A percentile compares a stretch with the other conserved stretches of the same genome.
These are phyloP conservation scores for Stachybotrys chartarum DNA, from an alignment of 2,329 filamentous ascomycete species.

Conservation along the genomic window DNA sequence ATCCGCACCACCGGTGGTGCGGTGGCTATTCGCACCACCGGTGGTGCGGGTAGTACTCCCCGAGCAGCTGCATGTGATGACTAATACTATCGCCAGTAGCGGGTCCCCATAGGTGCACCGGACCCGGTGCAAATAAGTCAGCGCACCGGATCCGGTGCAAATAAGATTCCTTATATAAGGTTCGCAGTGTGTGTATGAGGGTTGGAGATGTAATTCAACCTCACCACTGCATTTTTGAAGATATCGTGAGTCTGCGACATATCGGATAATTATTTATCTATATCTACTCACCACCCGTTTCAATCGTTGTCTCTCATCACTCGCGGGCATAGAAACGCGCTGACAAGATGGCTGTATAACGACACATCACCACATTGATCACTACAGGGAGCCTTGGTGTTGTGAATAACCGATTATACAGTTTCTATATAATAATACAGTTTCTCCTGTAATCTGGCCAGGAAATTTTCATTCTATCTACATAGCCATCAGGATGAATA, in stretches of 20 bases:
- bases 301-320: neutral
- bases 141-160: too few species aligned
- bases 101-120: too few species aligned
- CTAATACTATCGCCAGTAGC: too few species aligned
- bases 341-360: neutral
- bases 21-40: too few species aligned
- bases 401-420: neutral
- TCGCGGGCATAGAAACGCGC: neutral
- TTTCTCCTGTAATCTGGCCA: neutral
- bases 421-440: neutral
- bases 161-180: too few species aligned
- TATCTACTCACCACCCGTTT: neutral
- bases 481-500: neutral
- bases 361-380: neutral
- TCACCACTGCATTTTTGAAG: neutral
- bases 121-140: too few species aligned
- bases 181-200: too few species aligned
- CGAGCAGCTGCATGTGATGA: too few species aligned
- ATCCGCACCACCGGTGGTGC: neutral
- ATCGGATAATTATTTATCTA: too few species aligned
- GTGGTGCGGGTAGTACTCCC: too few species aligned
- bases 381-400: neutral
- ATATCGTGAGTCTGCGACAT: too few species aligned
- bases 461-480: neutral
- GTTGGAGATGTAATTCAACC: neutral